Evolutionary conservation across 1,284 basidiomycete species (phyloP).

Genomic region (Coniophora puteana): DNA sequence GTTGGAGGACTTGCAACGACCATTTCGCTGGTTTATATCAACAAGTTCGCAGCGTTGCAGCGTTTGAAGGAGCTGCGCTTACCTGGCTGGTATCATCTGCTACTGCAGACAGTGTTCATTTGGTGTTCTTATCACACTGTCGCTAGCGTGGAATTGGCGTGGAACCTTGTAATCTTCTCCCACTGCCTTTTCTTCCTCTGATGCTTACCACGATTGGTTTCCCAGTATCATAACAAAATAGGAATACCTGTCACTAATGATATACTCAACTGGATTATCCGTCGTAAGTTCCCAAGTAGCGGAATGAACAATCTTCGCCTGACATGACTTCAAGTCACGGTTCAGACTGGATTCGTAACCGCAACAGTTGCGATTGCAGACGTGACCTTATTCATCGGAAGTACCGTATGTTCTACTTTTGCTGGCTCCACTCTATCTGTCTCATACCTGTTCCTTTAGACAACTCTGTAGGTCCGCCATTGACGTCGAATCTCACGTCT

Average conservation of each 20-base stretch:
- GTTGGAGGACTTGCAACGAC: constrained; percentile 46
- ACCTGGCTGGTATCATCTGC: constrained; percentile 46
- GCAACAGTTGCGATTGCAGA: constrained; percentile 13
- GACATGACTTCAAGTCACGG: constrained; percentile 9
- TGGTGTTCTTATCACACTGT: constrained; percentile 41
- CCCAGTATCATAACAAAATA: constrained; percentile 14
- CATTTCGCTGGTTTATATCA: constrained; percentile 18
- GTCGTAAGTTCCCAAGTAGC: constrained; percentile 10
- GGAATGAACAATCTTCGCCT: no score
- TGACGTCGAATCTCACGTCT: not conserved
- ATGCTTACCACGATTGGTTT: no score
- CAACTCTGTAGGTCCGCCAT: no score
- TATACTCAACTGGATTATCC: constrained; percentile 14
- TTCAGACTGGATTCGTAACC: constrained; percentile 19
- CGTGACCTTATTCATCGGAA: constrained; percentile 9
- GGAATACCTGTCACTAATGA: constrained; percentile 16
- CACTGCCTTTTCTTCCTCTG: not conserved
- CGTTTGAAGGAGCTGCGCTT: constrained; percentile 34
- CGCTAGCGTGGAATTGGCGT: constrained; percentile 42
- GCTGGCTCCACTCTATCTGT: constrained; percentile 7
- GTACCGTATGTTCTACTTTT: constrained; percentile 12
- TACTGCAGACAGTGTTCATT: constrained; percentile 41
- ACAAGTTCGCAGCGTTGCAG: constrained; percentile 9
- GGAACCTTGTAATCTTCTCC: constrained; percentile 9
- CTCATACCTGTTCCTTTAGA: no score